Percentiles rank a stretch among this genome's conserved stretches.
Evolutionary conservation across 192 early-diverging fungal genomes (phyloP).

Genomic region (Rhizoclosmatium globosum): DNA sequence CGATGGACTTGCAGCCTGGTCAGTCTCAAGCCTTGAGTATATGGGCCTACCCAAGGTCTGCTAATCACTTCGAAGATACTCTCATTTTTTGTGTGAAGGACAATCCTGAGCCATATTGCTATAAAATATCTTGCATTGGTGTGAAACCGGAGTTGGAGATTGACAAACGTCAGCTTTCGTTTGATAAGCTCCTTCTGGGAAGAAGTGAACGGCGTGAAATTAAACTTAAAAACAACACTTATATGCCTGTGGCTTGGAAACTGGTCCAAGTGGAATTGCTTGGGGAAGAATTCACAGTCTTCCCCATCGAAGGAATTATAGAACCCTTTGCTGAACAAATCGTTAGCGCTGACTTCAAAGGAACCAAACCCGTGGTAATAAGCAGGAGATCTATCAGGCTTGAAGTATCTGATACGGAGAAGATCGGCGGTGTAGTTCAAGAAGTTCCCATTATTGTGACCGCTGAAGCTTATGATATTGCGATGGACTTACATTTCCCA

Average conservation of each 20-base stretch:
- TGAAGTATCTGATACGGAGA: slow-evolving; percentile 64
- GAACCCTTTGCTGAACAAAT: slow-evolving; percentile 53
- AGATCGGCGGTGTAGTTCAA: slow-evolving; percentile 63
- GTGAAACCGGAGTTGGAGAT: slow-evolving; percentile 70
- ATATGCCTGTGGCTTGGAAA: slow-evolving; percentile 63
- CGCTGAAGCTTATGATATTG: slow-evolving; percentile 71
- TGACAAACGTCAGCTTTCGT: slow-evolving; percentile 64
- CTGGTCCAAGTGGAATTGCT: slow-evolving; percentile 61
- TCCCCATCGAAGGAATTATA: slow-evolving; percentile 61
- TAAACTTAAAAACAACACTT: slow-evolving; percentile 61
- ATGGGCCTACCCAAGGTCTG: slow-evolving; percentile 63
- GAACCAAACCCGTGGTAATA: slow-evolving; percentile 56
- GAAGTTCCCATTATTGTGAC: slow-evolving; percentile 63
- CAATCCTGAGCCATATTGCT: slow-evolving; percentile 69
- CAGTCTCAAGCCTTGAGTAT: slow-evolving; percentile 52
- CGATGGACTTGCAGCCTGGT: slow-evolving; percentile 55
- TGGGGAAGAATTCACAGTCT: slow-evolving; percentile 67
- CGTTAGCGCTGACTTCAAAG: slow-evolving; percentile 64
- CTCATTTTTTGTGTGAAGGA: slow-evolving; percentile 68
- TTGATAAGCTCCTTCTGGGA: slow-evolving; percentile 69
- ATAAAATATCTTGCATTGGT: slow-evolving; percentile 62
- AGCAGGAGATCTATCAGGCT: slow-evolving; percentile 59
- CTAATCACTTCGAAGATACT: slow-evolving; percentile 59
- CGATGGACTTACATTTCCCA: slow-evolving; percentile 69
- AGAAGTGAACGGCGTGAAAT: slow-evolving; percentile 62